Conservation (phyloP, 2,329 filamentous ascomycete species). For the Pyrenochaeta sp. region DNA sequence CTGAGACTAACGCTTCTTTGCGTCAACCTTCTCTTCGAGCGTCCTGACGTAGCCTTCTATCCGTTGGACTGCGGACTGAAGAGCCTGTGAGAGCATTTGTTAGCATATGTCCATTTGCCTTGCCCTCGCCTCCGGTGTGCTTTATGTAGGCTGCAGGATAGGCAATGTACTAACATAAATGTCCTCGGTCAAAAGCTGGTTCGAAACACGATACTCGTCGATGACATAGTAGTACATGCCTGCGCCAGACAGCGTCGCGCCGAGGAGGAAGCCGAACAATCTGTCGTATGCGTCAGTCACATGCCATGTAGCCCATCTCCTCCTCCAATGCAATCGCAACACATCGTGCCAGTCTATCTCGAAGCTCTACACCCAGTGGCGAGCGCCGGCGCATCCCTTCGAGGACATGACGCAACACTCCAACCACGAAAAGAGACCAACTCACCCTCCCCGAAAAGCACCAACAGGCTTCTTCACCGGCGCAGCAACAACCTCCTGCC, state of each 20-base stretch:
- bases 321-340: no score
- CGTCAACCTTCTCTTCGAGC: constrained; percentile 80
- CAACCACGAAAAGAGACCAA: constrained; percentile 15
- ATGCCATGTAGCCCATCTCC: no score
- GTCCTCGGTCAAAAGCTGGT: constrained; percentile 92
- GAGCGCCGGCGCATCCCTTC: background rate
- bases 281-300: constrained; percentile 56
- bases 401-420: background rate
- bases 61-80: constrained; percentile 86
- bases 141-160: background rate
- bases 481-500: constrained; percentile 44
- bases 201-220: constrained; percentile 91
- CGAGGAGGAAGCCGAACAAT: constrained; percentile 89
- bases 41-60: constrained; percentile 83
- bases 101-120: constrained; percentile 11
- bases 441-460: constrained; percentile 76
- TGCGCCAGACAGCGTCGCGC: constrained; percentile 78
- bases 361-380: background rate
- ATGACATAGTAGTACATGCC: constrained; percentile 92
- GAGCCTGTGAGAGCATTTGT: constrained; percentile 62
- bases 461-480: constrained; percentile 71
- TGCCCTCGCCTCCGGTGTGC: background rate
- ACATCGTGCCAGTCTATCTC: no score
- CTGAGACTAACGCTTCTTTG: constrained; percentile 39
- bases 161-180: constrained; percentile 77